Evolutionary conservation across 140 eudicot genomes (phyloP).

Genomic region (Bidens hawaiensis): DNA sequence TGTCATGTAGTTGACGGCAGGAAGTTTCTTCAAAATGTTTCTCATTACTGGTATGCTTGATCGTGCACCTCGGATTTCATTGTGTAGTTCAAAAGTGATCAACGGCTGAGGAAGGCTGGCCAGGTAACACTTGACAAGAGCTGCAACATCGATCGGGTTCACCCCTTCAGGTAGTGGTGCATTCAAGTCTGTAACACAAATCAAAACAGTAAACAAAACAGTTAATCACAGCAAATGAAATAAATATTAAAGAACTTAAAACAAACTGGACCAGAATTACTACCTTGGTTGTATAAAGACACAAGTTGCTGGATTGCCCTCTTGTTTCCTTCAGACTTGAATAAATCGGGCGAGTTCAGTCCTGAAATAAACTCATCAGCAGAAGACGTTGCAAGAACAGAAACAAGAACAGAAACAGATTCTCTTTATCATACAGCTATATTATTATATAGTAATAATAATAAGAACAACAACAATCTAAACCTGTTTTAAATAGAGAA

Average conservation of each 20-base stretch:
- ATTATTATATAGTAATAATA: too few species aligned
- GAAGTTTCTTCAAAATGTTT: constrained; percentile 77
- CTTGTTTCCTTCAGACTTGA: constrained; percentile 86
- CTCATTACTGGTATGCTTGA: constrained; percentile 66
- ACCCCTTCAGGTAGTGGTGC: constrained; percentile 68
- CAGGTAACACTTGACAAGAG: constrained; percentile 78
- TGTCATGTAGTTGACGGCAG: constrained; percentile 88
- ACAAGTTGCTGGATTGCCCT: constrained; percentile 77
- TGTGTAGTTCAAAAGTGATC: constrained; percentile 58
- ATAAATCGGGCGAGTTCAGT: constrained; percentile 67
- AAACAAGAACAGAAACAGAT: background rate
- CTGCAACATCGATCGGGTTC: constrained; percentile 68
- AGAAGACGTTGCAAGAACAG: background rate
- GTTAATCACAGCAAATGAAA: background rate
- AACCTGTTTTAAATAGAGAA: background rate
- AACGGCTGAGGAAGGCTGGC: constrained; percentile 96
- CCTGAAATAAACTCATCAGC: constrained; percentile 43
- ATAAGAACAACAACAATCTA: background rate
- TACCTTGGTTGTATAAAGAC: constrained; percentile 93
- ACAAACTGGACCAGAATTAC: background rate
- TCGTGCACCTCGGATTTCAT: constrained; percentile 70
- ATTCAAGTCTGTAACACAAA: constrained; percentile 51
- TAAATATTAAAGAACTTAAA: background rate
- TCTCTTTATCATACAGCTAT: background rate
- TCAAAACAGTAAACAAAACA: constrained; percentile 3